These are phyloP conservation scores for Termitomyces bulborhizus DNA, from an alignment of 768 basidiomycete genomes.

Conservation along the genomic window DNA sequence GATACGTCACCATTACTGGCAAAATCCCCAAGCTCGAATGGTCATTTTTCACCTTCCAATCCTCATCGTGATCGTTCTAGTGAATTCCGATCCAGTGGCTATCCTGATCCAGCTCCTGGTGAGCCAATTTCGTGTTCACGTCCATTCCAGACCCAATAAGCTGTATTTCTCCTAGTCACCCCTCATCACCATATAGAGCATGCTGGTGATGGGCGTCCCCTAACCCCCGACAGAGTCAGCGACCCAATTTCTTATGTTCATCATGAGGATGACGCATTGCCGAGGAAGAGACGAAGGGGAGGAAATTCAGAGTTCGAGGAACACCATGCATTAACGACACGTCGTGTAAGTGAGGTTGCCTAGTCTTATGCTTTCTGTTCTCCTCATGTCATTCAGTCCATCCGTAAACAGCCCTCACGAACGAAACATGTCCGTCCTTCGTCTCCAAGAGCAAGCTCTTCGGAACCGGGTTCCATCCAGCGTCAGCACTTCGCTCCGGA, in stretches of 20 bases:
- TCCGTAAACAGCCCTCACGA: constrained; percentile 38
- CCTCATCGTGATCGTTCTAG: constrained; percentile 2
- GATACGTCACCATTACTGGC: constrained; percentile 13
- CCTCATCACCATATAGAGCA: constrained; percentile 14
- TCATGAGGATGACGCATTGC: constrained; percentile 19
- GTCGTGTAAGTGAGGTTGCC: constrained; percentile 45
- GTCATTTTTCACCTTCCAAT: constrained; percentile 18
- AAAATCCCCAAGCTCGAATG: constrained; percentile 15
- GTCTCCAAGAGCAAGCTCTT: constrained; percentile 21
- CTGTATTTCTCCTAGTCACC: constrained; percentile 21
- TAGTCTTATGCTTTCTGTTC: neutral
- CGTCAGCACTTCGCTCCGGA: constrained; percentile 22
- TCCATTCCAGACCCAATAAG: constrained; percentile 3
- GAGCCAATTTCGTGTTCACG: neutral
- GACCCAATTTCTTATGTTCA: constrained; percentile 24
- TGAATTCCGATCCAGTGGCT: constrained; percentile 4
- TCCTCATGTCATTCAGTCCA: constrained; percentile 18
- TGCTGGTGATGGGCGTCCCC: constrained; percentile 25
- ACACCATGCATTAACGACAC: constrained; percentile 34
- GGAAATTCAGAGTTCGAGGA: constrained; percentile 46
- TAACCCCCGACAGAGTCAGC: constrained; percentile 31
- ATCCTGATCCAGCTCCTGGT: constrained; percentile 10
- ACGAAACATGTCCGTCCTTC: constrained; percentile 25
- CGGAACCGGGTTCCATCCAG: constrained; percentile 19
- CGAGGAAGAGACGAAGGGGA: constrained; percentile 46